Evolutionary conservation across 2,329 filamentous ascomycete species (phyloP).

Genomic region (Ceratocystis ficicola): DNA sequence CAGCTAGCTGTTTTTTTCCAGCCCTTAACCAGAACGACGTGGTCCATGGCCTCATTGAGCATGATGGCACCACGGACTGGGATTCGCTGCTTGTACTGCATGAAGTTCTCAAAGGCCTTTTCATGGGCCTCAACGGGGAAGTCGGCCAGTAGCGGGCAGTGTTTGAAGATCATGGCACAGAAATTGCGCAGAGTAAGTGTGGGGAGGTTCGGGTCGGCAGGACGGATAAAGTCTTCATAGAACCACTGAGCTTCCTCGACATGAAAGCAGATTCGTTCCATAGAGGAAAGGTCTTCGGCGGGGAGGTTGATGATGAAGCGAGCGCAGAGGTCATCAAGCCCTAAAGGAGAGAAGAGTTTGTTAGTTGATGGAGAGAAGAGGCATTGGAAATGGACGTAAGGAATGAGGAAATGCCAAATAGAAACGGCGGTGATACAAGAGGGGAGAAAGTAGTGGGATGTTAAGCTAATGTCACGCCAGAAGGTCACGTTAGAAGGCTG

Average conservation of each 20-base stretch:
- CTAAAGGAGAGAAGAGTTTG: constrained; percentile 27
- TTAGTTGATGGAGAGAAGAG: not conserved
- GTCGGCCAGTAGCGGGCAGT: constrained; percentile 75
- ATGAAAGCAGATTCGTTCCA: constrained; percentile 94
- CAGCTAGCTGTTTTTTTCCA: constrained; percentile 96
- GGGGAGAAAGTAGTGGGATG: too few species aligned
- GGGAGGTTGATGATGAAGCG: constrained; percentile 97
- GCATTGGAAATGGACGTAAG: not conserved
- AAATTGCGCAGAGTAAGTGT: constrained; percentile 77
- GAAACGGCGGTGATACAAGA: not conserved
- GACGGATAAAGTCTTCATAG: constrained; percentile 98
- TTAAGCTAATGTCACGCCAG: not conserved
- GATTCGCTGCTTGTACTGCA: constrained; percentile 87
- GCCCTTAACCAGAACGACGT: constrained; percentile 83
- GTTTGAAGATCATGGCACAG: constrained; percentile 80
- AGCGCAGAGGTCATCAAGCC: constrained; percentile 95
- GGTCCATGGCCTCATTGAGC: constrained; percentile 88
- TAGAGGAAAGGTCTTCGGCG: constrained; percentile 74
- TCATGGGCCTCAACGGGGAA: constrained; percentile 69
- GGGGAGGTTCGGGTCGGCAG: constrained; percentile 70
- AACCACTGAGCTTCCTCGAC: constrained; percentile 99
- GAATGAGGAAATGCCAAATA: not conserved
- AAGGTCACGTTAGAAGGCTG: not conserved
- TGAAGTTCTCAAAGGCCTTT: constrained; percentile 78
- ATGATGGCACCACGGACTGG: constrained; percentile 90